Percentiles rank a stretch among this genome's conserved stretches.
phyloP scores from a whole-genome alignment of 768 basidiomycete species.

The Trametes villosa region DNA sequence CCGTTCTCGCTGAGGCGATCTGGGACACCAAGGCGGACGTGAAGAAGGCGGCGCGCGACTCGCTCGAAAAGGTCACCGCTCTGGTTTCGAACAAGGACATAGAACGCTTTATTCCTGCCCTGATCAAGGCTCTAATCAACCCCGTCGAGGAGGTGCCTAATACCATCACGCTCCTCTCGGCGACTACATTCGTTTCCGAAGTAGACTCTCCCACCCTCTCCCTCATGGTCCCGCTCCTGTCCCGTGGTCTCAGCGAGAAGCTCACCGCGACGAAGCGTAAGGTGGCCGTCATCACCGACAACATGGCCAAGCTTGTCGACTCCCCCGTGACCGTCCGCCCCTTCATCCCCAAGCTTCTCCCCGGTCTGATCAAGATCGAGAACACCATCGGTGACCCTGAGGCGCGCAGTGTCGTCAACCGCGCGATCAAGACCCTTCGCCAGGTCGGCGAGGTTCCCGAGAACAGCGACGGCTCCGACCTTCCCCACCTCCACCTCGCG shows the following conservation, averaged over 20 bases:
- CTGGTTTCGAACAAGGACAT: conserved; percentile 98
- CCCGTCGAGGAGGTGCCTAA: conserved; percentile 99
- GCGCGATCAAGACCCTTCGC: conserved; percentile 94
- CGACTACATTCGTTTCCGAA: conserved; percentile 99
- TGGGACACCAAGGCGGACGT: conserved; percentile 99
- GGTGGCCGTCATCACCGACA: conserved; percentile 96
- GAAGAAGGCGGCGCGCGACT: conserved; percentile 96
- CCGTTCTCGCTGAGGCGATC: conserved; percentile 91
- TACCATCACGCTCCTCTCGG: conserved; percentile 92
- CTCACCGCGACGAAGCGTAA: conserved; percentile 96
- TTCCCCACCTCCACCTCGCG: conserved; percentile 80
- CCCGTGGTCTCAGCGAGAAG: conserved; percentile 94
- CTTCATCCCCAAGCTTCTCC: conserved; percentile 94
- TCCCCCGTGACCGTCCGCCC: conserved; percentile 93
- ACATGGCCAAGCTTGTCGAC: conserved; percentile 98
- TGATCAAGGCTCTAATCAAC: conserved; percentile 97
- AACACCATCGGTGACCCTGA: conserved; percentile 96
- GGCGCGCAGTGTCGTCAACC: conserved; percentile 89
- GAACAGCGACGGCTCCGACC: conserved; percentile 84
- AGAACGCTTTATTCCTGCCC: conserved; percentile 94
- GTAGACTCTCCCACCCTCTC: conserved; percentile 97
- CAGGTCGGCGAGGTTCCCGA: conserved; percentile 91
- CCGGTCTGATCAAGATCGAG: conserved; percentile 95
- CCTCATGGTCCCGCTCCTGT: conserved; percentile 94
- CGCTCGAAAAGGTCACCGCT: conserved; percentile 92